Percentiles rank a stretch among this genome's conserved stretches.
Evolutionary conservation across 306 rosid species (phyloP).

Genomic region (Acacia confusa): DNA sequence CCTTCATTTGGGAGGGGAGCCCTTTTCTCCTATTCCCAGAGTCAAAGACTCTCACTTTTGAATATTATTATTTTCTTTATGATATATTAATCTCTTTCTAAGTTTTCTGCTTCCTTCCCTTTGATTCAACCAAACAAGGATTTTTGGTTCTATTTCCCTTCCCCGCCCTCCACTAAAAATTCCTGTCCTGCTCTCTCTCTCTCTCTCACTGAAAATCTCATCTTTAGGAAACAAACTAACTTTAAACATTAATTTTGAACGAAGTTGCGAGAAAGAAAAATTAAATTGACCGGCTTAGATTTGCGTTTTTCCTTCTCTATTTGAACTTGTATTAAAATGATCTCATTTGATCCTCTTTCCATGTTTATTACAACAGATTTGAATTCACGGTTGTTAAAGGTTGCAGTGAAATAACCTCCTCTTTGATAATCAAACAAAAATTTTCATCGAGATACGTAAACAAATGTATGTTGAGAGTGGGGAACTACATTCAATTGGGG

Average conservation of each 20-base stretch:
- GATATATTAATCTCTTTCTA: too few relatives aligned
- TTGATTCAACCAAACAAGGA: too few relatives aligned
- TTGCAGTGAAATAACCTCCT: background rate
- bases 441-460: background rate
- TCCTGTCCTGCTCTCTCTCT: too few relatives aligned
- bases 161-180: too few relatives aligned
- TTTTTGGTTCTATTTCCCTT: too few relatives aligned
- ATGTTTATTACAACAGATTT: background rate
- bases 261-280: too few relatives aligned
- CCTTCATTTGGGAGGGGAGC: too few relatives aligned
- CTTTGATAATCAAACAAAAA: background rate
- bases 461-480: background rate
- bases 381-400: background rate
- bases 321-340: too few relatives aligned
- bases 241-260: background rate
- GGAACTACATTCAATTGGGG: too few relatives aligned
- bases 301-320: background rate
- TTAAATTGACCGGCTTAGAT: too few relatives aligned
- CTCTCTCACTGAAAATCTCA: background rate
- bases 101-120: too few relatives aligned
- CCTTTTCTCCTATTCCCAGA: background rate
- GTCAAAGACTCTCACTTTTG: background rate
- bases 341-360: background rate
- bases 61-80: too few relatives aligned
- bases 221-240: background rate